phyloP scores from a whole-genome alignment of 768 basidiomycete genomes.

The Lentinus brumalis region DNA sequence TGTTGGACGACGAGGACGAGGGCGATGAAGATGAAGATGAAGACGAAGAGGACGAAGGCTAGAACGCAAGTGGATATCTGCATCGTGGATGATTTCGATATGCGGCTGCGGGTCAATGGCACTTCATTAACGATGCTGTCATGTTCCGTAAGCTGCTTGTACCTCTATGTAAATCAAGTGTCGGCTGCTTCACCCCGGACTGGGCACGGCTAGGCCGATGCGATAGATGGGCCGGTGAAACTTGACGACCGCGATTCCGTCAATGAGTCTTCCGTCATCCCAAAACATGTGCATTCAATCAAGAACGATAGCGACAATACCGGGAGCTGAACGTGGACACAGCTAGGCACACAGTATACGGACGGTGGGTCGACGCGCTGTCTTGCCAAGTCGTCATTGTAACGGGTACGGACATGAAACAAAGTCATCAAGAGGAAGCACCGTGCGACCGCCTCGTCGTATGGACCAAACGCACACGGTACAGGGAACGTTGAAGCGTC shows the following conservation, averaged over 20 bases:
- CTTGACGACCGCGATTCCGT: too few species aligned
- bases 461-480: conserved; percentile 1
- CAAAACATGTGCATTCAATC: too few species aligned
- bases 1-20: conserved; percentile 38
- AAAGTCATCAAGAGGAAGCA: conserved; percentile 10
- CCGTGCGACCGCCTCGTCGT: conserved; percentile 5
- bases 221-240: too few species aligned
- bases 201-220: too few species aligned
- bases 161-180: too few species aligned
- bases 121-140: too few species aligned
- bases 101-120: too few species aligned
- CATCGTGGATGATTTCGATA: neutral
- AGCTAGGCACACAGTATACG: neutral
- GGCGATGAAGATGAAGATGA: conserved; percentile 29
- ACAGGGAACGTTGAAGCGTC: conserved; percentile 20
- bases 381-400: conserved; percentile 19
- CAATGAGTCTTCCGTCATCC: too few species aligned
- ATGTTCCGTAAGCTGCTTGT: too few species aligned
- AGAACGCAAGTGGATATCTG: neutral
- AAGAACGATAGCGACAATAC: too few species aligned
- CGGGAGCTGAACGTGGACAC: neutral
- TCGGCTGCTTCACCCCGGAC: too few species aligned
- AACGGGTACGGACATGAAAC: conserved; percentile 16
- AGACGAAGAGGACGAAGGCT: conserved; percentile 13
- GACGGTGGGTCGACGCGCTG: conserved; percentile 20